phyloP scores from a whole-genome alignment of 495 filamentous ascomycete species.

The Trichoderma parareesei region DNA sequence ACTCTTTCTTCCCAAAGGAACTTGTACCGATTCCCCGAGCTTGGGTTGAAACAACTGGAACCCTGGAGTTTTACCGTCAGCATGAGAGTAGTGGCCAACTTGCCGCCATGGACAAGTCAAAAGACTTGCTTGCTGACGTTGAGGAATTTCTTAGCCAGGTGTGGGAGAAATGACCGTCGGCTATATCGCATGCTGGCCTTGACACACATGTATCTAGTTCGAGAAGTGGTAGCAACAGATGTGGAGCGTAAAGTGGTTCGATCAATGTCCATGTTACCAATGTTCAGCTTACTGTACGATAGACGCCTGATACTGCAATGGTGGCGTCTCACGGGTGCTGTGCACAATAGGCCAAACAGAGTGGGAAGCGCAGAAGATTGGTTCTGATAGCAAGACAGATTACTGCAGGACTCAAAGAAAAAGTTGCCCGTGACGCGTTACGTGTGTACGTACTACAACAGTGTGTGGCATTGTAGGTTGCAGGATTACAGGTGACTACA shows the following conservation, averaged over 20 bases:
- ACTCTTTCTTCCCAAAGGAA: constrained; percentile 45
- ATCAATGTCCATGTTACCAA: no score
- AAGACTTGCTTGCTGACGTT: constrained; percentile 42
- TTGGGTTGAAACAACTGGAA: constrained; percentile 39
- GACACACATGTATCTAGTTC: no score
- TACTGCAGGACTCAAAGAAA: neutral
- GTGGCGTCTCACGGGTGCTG: no score
- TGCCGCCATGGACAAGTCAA: constrained; percentile 47
- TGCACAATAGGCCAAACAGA: constrained; percentile 24
- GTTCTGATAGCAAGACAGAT: constrained; percentile 35
- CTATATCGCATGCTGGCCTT: no score
- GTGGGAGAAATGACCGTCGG: constrained; percentile 15
- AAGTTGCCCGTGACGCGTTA: no score
- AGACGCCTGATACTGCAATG: no score
- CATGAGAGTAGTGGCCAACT: constrained; percentile 52
- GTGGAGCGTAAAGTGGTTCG: no score
- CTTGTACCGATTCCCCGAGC: constrained; percentile 36
- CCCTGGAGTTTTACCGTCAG: constrained; percentile 39
- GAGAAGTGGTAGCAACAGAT: no score
- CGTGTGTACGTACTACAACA: no score
- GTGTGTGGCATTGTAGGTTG: no score
- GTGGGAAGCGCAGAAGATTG: constrained; percentile 44
- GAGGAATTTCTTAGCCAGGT: constrained; percentile 42
- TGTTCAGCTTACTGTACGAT: no score
- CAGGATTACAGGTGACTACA: no score